Conservation (phyloP, 108 stramenopile species). For the Pelagomonas calceolata region DNA sequence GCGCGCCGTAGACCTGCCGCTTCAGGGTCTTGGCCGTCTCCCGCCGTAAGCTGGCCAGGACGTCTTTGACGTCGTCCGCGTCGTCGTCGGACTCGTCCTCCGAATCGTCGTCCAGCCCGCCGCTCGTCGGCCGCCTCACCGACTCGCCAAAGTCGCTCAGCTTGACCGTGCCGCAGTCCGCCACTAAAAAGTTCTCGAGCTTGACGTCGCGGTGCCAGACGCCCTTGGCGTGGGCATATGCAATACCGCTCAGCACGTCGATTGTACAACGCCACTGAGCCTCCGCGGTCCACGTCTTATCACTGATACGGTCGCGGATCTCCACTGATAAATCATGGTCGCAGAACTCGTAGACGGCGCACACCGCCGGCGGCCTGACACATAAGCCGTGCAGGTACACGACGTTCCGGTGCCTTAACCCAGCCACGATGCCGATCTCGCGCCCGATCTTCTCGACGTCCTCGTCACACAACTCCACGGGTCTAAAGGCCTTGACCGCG, state of each 20-base stretch:
- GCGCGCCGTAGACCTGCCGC: not conserved
- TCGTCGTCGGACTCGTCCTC: too few relatives aligned
- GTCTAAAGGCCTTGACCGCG: constrained; percentile 21
- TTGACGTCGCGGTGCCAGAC: constrained; percentile 28
- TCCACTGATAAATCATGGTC: too few relatives aligned
- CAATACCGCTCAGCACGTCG: constrained; percentile 12
- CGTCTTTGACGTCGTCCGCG: too few relatives aligned
- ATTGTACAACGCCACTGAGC: constrained; percentile 8
- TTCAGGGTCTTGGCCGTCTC: not conserved
- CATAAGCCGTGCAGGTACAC: constrained; percentile 17
- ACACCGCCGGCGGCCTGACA: constrained; percentile 21
- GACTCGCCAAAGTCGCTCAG: constrained; percentile 29
- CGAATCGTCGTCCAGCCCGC: not conserved
- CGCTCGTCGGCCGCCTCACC: not conserved
- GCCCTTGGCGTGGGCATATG: constrained; percentile 7
- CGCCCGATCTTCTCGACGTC: constrained; percentile 12
- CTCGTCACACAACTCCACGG: constrained; percentile 21
- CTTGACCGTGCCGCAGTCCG: constrained; percentile 10
- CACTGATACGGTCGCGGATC: too few relatives aligned
- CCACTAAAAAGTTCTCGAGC: constrained; percentile 23
- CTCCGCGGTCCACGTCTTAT: constrained; percentile 1
- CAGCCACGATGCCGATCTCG: constrained; percentile 13
- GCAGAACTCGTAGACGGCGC: constrained; percentile 23
- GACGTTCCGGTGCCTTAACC: constrained; percentile 14
- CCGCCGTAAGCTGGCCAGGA: not conserved